These are phyloP conservation scores for Limonomyces culmigenus DNA, from an alignment of 1,284 basidiomycete species.

Conservation along the genomic window DNA sequence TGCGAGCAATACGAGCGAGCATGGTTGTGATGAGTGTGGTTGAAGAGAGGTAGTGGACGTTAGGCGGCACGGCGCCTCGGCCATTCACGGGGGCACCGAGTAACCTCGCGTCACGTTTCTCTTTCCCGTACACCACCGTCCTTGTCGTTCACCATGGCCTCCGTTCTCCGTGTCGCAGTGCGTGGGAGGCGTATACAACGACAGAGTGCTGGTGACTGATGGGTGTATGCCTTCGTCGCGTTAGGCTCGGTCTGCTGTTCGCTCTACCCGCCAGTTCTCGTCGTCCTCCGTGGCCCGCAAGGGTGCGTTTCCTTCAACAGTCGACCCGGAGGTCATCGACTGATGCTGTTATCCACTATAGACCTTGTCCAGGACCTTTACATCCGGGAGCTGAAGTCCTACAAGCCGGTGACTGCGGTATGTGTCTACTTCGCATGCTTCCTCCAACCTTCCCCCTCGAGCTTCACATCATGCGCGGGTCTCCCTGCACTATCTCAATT, in stretches of 20 bases:
- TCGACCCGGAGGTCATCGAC: neutral
- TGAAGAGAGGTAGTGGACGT: too few relatives aligned
- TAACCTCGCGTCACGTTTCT: too few relatives aligned
- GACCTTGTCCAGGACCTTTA: conserved; percentile 91
- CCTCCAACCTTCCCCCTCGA: conserved; percentile 1
- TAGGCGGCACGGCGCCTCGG: too few relatives aligned
- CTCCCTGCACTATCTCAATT: neutral
- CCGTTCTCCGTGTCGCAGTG: neutral
- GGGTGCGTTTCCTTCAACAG: neutral
- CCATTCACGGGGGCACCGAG: too few relatives aligned
- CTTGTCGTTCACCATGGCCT: neutral
- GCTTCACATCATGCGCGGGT: neutral
- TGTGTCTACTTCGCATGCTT: too few relatives aligned
- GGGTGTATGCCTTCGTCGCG: neutral
- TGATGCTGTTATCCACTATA: conserved; percentile 15
- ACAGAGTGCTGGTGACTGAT: neutral
- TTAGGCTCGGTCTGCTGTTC: neutral
- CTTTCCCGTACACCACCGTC: too few relatives aligned
- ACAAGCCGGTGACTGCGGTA: conserved; percentile 55
- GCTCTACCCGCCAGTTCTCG: neutral
- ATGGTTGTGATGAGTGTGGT: too few relatives aligned
- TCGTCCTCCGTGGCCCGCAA: neutral
- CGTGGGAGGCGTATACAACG: neutral
- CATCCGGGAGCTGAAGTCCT: conserved; percentile 77
- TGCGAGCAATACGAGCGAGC: too few relatives aligned